These are phyloP conservation scores for Plantago lanceolata DNA, from an alignment of 305 asterid species.

Conservation along the genomic window DNA sequence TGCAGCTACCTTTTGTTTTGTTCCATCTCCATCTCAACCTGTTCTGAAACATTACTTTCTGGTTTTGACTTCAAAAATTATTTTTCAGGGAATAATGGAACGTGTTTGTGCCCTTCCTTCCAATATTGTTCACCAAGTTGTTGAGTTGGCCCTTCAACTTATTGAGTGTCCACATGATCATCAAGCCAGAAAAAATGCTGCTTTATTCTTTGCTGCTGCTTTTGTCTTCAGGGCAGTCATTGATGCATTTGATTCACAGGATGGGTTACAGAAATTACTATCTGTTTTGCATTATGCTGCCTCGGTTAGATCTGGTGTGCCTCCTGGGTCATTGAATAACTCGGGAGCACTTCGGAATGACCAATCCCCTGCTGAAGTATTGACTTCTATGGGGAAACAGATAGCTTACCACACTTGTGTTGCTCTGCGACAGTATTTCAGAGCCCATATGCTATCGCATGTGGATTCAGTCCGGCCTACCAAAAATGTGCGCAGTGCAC, in stretches of 20 bases:
- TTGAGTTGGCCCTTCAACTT: slow-evolving; percentile 90
- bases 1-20: neutral
- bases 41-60: slow-evolving; percentile 17
- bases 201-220: slow-evolving; percentile 89
- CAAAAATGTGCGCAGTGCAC: slow-evolving; percentile 72
- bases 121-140: slow-evolving; percentile 67
- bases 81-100: slow-evolving; percentile 90
- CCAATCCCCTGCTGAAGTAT: slow-evolving; percentile 76
- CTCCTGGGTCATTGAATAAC: slow-evolving; percentile 64
- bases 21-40: neutral
- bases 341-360: slow-evolving; percentile 74
- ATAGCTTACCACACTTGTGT: slow-evolving; percentile 93
- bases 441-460: slow-evolving; percentile 83
- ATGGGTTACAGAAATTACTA: slow-evolving; percentile 83
- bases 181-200: slow-evolving; percentile 88
- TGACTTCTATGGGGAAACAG: slow-evolving; percentile 94
- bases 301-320: slow-evolving; percentile 84
- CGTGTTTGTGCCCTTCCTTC: slow-evolving; percentile 96
- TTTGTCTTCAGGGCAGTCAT: slow-evolving; percentile 92
- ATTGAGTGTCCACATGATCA: slow-evolving; percentile 77
- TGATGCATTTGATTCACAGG: slow-evolving; percentile 87
- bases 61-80: slow-evolving; percentile 25
- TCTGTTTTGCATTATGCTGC: slow-evolving; percentile 86
- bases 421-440: slow-evolving; percentile 84
- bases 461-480: slow-evolving; percentile 90